These are phyloP conservation scores for Eutrema yunnanense DNA, from an alignment of 345 rosid genomes.

Conservation along the genomic window DNA sequence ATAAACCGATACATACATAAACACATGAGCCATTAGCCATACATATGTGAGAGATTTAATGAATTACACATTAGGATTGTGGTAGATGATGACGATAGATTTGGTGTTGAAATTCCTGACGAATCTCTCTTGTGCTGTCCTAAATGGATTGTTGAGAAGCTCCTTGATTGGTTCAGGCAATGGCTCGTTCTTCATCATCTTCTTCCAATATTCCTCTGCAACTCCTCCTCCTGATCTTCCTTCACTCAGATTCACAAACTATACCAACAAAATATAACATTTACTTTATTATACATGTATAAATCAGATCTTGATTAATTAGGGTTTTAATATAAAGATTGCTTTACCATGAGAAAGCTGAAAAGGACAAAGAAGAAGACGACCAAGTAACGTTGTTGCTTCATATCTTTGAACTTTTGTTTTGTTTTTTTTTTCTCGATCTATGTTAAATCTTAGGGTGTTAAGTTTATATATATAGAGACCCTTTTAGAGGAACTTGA, in stretches of 20 bases:
- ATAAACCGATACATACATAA: slow-evolving; percentile 11
- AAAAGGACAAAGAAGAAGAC: slow-evolving; percentile 18
- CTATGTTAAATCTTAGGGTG: slow-evolving; percentile 22
- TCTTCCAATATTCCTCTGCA: slow-evolving; percentile 55
- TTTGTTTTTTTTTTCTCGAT: neutral
- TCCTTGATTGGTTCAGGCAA: slow-evolving; percentile 51
- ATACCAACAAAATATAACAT: neutral
- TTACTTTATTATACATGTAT: neutral
- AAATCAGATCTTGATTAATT: slow-evolving; percentile 3
- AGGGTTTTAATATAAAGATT: slow-evolving; percentile 7
- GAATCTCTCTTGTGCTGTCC: slow-evolving; percentile 16
- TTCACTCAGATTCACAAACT: slow-evolving; percentile 37
- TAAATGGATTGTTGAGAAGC: slow-evolving; percentile 32
- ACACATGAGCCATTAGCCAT: neutral
- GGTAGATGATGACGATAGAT: slow-evolving; percentile 29
- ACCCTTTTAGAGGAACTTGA: neutral
- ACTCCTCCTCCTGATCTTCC: slow-evolving; percentile 42
- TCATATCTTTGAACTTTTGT: slow-evolving; percentile 19
- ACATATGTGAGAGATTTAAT: neutral
- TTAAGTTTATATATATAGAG: slow-evolving; percentile 8
- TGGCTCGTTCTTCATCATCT: slow-evolving; percentile 49
- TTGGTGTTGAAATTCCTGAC: slow-evolving; percentile 19
- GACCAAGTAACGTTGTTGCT: slow-evolving; percentile 26
- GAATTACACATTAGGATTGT: slow-evolving; percentile 17
- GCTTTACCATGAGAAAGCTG: slow-evolving; percentile 23